Evolutionary conservation across 108 stramenopile genomes (phyloP).

Genomic region (Fragilaria crotonensis): DNA sequence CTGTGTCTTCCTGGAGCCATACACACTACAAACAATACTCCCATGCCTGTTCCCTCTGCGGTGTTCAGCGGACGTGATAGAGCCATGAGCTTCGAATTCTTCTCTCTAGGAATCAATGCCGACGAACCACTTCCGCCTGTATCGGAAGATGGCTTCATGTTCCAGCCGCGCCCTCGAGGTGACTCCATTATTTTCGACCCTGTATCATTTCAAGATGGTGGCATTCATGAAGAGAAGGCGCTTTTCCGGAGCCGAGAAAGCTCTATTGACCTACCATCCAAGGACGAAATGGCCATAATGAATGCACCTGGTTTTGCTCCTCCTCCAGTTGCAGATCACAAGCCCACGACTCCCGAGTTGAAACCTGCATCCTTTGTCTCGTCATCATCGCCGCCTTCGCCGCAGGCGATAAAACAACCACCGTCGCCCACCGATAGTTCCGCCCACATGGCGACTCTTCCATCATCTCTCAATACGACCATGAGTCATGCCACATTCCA

Average conservation of each 20-base stretch:
- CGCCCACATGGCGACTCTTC: slow-evolving; percentile 47
- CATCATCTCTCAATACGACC: slow-evolving; percentile 13
- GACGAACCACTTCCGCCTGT: slow-evolving; percentile 51
- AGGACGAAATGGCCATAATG: slow-evolving; percentile 6
- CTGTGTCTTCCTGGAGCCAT: neutral
- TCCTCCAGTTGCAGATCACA: neutral
- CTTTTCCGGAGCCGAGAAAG: neutral
- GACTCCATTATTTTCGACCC: slow-evolving; percentile 91
- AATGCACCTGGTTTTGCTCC: slow-evolving; percentile 5
- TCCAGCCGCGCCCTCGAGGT: slow-evolving; percentile 53
- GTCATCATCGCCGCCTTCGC: neutral
- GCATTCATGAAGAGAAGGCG: slow-evolving; percentile 81
- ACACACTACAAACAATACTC: neutral
- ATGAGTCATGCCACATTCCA: slow-evolving; percentile 52
- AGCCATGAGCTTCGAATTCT: slow-evolving; percentile 84
- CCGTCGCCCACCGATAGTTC: slow-evolving; percentile 4
- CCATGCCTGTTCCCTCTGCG: neutral
- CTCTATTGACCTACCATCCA: slow-evolving; percentile 3
- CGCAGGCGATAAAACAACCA: neutral
- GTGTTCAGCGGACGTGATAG: slow-evolving; percentile 40
- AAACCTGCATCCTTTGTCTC: neutral
- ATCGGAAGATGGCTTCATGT: neutral
- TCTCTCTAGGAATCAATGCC: slow-evolving; percentile 65
- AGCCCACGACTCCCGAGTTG: too few species aligned
- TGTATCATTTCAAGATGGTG: slow-evolving; percentile 76